Evolutionary conservation across 2,329 filamentous ascomycete species (phyloP).

Genomic region (Pyrenophora graminea): DNA sequence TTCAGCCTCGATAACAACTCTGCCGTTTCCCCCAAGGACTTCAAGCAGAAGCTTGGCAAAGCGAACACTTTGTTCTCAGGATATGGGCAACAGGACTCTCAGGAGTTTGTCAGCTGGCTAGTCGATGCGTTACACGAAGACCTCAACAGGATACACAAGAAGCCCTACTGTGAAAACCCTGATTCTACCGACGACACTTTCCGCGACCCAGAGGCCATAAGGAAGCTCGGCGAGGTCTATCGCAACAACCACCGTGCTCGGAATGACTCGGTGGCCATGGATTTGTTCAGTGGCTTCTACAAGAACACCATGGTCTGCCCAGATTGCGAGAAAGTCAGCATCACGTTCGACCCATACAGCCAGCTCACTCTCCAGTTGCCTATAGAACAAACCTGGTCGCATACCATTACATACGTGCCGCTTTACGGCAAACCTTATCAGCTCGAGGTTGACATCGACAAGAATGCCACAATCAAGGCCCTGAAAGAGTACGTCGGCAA

Average conservation of each 20-base stretch:
- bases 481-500: constrained; percentile 67
- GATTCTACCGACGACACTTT: constrained; percentile 98
- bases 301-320: constrained; percentile 96
- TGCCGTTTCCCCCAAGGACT: constrained; percentile 77
- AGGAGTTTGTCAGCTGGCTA: constrained; percentile 94
- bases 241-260: constrained; percentile 90
- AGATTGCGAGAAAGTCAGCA: constrained; percentile 89
- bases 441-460: constrained; percentile 79
- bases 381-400: constrained; percentile 79
- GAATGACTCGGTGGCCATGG: constrained; percentile 93
- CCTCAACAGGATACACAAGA: constrained; percentile 88
- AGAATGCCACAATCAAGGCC: constrained; percentile 69
- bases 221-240: constrained; percentile 82
- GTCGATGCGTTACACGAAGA: constrained; percentile 95
- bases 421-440: constrained; percentile 71
- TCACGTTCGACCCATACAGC: constrained; percentile 98
- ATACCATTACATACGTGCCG: constrained; percentile 76
- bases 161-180: constrained; percentile 96
- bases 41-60: constrained; percentile 80
- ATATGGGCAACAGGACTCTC: constrained; percentile 95
- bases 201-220: constrained; percentile 76
- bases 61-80: constrained; percentile 87
- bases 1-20: constrained; percentile 69
- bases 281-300: constrained; percentile 94
- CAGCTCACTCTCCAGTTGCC: constrained; percentile 90